Percentiles rank a stretch among this genome's conserved stretches.
These are phyloP conservation scores for Tuber aestivum DNA, from an alignment of 495 filamentous ascomycete species.

Conservation along the genomic window DNA sequence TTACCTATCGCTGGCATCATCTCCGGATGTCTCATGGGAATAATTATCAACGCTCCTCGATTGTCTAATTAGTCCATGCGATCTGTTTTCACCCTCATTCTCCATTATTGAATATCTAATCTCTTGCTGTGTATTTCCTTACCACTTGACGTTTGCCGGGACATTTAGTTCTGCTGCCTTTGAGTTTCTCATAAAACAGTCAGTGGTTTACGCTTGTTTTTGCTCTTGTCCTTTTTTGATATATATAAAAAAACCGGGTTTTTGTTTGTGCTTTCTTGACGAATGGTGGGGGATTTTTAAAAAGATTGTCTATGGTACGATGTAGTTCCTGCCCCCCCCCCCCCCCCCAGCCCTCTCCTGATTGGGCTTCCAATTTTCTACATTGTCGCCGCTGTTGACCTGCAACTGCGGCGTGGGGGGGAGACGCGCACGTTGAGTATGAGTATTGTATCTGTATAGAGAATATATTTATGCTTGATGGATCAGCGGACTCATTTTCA, in stretches of 20 bases:
- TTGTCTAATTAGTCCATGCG: too few relatives aligned
- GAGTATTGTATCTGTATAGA: background rate
- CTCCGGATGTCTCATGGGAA: conserved; percentile 54
- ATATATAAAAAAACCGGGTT: background rate
- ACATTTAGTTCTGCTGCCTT: background rate
- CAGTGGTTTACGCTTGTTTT: background rate
- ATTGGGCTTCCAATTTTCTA: background rate
- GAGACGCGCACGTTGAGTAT: background rate
- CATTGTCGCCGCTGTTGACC: background rate
- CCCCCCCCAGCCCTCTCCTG: background rate
- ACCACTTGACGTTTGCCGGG: background rate
- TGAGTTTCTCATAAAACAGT: background rate
- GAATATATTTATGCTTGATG: background rate
- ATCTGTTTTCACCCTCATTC: background rate
- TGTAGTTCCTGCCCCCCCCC: background rate
- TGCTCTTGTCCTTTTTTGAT: background rate
- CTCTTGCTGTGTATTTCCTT: background rate
- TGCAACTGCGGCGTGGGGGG: background rate
- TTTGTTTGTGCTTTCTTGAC: background rate
- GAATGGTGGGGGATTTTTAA: background rate
- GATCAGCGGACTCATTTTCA: background rate
- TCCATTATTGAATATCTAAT: conserved; percentile 7
- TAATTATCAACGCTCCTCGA: conserved; percentile 54
- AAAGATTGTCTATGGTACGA: background rate
- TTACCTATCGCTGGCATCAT: conserved; percentile 55